Base-by-base conservation (phyloP, 148 eudicot species). In the Rhododendron williamsianum region DNA sequence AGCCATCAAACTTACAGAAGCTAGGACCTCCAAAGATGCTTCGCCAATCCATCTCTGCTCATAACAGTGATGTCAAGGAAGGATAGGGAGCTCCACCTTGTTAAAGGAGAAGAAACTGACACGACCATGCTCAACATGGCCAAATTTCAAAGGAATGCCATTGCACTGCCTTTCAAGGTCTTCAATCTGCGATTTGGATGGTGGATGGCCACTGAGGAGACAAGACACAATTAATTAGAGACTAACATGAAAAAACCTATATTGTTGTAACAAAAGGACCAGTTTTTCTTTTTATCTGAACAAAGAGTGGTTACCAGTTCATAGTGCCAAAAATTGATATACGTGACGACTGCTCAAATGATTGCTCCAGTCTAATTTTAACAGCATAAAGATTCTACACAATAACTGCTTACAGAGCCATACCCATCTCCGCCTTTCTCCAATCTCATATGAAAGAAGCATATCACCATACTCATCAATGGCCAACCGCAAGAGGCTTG, bases 21-120 rank as follows among this genome's bases (percentile, higher is more conserved):
- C 81, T 23, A n/a, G 23, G 36, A 78, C 4, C 38, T 49, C 82
- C 60, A 49, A 79, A 15, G 35, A 49, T 49, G 63, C 23, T 79
- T 49, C 8, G 63, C 41, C 60, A 27, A 80, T 80, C 5, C 56
- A 51, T 79, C 33, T 80, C 41, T 51, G 1, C 41, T 54, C 41
- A 51, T 49, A 54, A 56, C 43, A 48, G 19, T 54, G 85, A 86
- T 33, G 60, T 93, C 88, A 95, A 27, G 94, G 94, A 52, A 95
- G 88, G 27, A 84, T 77, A 80, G 93, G 94, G 83, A 95, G 97
- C 77, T 92, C 94, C 45, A 90, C 91, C 87, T 79, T 85, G 85
- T 90, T 87, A 54, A 91, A 91, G 49, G 95, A 88, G 85, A 95
- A 91, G 90, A 93, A 92, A 90, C 94, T 93, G n/a, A 95, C 93